A percentile compares a stretch with the other conserved stretches of the same genome.
These are phyloP conservation scores for Microthlaspi erraticum DNA, from an alignment of 345 rosid genomes.

Conservation along the genomic window DNA sequence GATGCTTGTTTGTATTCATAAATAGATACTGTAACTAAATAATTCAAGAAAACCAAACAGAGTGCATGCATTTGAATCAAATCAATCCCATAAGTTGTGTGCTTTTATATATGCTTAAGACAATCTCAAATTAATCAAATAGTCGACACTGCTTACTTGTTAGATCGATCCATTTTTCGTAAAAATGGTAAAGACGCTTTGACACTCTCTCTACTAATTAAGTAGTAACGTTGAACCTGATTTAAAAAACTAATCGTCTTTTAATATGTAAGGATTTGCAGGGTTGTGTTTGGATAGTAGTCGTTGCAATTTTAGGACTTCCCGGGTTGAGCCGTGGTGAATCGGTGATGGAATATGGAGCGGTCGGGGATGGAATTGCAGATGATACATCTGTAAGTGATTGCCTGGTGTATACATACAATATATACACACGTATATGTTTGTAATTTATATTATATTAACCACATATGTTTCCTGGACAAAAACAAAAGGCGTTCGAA, in stretches of 20 bases:
- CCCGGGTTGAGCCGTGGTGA: conserved; percentile 20
- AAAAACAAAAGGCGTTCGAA: conserved; percentile 45
- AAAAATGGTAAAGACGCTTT: conserved; percentile 26
- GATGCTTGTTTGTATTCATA: background rate
- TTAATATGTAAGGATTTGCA: background rate
- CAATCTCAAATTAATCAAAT: background rate
- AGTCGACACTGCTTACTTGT: background rate
- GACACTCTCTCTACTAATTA: background rate
- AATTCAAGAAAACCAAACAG: background rate
- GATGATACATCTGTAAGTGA: conserved; percentile 38
- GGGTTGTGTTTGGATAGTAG: conserved; percentile 4
- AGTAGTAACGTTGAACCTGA: background rate
- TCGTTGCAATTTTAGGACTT: conserved; percentile 11
- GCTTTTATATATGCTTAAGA: conserved; percentile 11
- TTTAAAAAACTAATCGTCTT: conserved; percentile 3
- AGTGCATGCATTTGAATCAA: conserved; percentile 26
- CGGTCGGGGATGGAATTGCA: conserved; percentile 39
- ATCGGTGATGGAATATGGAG: conserved; percentile 42
- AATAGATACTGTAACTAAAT: background rate
- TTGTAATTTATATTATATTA: too few relatives aligned
- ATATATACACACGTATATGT: too few relatives aligned
- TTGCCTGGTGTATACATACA: background rate
- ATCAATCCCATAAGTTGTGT: conserved; percentile 3
- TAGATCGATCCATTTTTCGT: background rate
- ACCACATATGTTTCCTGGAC: background rate